Evolutionary conservation across 768 basidiomycete species (phyloP).

Genomic region (Suillus luteus): DNA sequence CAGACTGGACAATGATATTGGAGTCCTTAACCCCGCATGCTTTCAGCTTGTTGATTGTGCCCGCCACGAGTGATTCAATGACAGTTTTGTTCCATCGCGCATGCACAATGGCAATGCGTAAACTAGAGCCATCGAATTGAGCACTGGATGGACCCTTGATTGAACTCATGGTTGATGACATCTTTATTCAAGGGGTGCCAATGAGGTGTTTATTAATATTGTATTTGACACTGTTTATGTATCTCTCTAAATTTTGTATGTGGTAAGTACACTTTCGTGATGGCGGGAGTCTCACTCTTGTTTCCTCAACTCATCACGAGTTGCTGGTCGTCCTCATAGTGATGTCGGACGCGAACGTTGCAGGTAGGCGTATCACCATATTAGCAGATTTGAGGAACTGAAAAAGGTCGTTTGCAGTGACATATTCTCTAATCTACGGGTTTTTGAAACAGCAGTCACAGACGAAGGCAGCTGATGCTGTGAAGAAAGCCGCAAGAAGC

Average conservation of each 20-base stretch:
- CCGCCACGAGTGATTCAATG: slow-evolving; percentile 82
- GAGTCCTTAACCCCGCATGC: slow-evolving; percentile 83
- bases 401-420: slow-evolving; percentile 43
- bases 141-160: slow-evolving; percentile 78
- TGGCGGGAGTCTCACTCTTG: not conserved
- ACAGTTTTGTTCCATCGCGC: slow-evolving; percentile 93
- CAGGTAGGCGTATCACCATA: slow-evolving; percentile 42
- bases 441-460: slow-evolving; percentile 71
- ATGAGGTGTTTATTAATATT: not conserved
- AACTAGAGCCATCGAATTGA: slow-evolving; percentile 73
- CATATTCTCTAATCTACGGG: slow-evolving; percentile 74
- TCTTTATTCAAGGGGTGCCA: not conserved
- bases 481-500: slow-evolving; percentile 73
- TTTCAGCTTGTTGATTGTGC: slow-evolving; percentile 78
- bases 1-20: slow-evolving; percentile 89
- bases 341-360: slow-evolving; percentile 52
- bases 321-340: not conserved
- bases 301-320: not conserved
- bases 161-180: slow-evolving; percentile 32
- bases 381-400: not conserved
- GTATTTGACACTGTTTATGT: slow-evolving; percentile 7
- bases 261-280: not conserved
- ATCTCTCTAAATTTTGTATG: slow-evolving; percentile 5
- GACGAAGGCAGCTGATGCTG: slow-evolving; percentile 67
- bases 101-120: slow-evolving; percentile 92